phyloP scores from a whole-genome alignment of 2,329 filamentous ascomycete genomes.

The Mollisia scopiformis region DNA sequence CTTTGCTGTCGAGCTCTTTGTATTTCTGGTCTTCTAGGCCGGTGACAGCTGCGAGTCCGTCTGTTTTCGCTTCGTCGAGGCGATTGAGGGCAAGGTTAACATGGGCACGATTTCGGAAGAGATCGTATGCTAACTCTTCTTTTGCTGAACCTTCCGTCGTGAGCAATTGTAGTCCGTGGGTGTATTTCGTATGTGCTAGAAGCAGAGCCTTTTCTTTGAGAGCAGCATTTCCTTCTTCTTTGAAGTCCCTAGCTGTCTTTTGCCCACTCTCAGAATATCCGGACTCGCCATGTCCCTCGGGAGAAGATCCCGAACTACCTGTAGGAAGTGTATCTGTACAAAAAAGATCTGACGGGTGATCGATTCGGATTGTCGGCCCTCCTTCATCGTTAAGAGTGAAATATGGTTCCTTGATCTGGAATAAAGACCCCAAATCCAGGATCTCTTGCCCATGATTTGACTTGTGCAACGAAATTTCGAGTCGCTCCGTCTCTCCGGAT shows the following conservation, averaged over 20 bases:
- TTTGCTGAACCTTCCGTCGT: constrained; percentile 7
- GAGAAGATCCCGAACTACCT: too few relatives aligned
- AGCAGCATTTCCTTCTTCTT: constrained; percentile 34
- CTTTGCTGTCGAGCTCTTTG: constrained; percentile 38
- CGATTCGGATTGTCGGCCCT: constrained; percentile 30
- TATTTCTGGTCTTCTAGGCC: constrained; percentile 6
- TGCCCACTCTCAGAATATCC: too few relatives aligned
- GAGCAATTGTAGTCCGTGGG: constrained; percentile 26
- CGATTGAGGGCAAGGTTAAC: constrained; percentile 35
- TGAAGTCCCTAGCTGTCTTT: constrained; percentile 27
- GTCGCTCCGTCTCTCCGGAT: constrained; percentile 13
- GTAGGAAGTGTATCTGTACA: constrained; percentile 1
- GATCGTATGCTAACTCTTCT: constrained; percentile 28
- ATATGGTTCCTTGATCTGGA: constrained; percentile 36
- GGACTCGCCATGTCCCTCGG: background rate
- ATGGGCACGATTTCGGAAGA: constrained; percentile 41
- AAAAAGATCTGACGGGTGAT: constrained; percentile 34
- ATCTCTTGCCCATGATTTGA: constrained; percentile 34
- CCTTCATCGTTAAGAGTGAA: constrained; percentile 34
- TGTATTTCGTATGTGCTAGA: constrained; percentile 31
- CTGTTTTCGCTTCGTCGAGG: constrained; percentile 40
- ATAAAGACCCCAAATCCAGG: constrained; percentile 32
- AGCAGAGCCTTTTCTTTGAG: constrained; percentile 28
- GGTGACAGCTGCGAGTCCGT: constrained; percentile 37
- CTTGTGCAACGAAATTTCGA: constrained; percentile 38